phyloP scores from a whole-genome alignment of 2,329 filamentous ascomycete genomes.

The Fusarium sp. region DNA sequence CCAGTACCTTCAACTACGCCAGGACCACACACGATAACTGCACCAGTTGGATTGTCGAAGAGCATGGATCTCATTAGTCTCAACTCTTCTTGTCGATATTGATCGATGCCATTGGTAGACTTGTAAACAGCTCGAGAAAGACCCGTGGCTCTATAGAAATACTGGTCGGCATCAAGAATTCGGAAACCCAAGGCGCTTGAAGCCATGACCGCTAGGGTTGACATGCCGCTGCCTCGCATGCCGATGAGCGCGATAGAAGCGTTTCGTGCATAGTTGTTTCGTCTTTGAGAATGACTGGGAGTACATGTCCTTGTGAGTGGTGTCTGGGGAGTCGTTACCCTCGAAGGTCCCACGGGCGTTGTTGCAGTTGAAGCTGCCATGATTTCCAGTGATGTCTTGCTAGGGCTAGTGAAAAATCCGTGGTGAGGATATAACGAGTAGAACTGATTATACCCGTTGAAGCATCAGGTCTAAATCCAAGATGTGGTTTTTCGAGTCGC shows the following conservation, averaged over 20 bases:
- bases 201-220: neutral
- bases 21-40: slow-evolving; percentile 1
- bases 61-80: slow-evolving; percentile 3
- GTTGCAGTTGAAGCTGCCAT: fast-evolving
- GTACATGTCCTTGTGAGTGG: neutral
- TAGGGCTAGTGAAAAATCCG: no score
- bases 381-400: neutral
- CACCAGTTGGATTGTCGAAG: neutral
- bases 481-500: fast-evolving
- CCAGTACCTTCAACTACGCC: slow-evolving; percentile 4
- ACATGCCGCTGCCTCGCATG: slow-evolving; percentile 5
- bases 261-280: neutral
- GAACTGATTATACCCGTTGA: neutral
- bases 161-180: slow-evolving; percentile 3
- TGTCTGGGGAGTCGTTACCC: neutral
- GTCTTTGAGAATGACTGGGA: neutral
- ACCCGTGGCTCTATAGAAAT: neutral
- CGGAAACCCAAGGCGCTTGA: neutral
- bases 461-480: fast-evolving
- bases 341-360: fast-evolving
- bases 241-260: slow-evolving; percentile 1
- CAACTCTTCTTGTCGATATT: slow-evolving; percentile 7
- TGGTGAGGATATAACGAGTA: no score
- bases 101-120: neutral
- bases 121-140: neutral